Evolutionary conservation across 2,329 filamentous ascomycete genomes (phyloP).

Genomic region (Beauveria bassiana): DNA sequence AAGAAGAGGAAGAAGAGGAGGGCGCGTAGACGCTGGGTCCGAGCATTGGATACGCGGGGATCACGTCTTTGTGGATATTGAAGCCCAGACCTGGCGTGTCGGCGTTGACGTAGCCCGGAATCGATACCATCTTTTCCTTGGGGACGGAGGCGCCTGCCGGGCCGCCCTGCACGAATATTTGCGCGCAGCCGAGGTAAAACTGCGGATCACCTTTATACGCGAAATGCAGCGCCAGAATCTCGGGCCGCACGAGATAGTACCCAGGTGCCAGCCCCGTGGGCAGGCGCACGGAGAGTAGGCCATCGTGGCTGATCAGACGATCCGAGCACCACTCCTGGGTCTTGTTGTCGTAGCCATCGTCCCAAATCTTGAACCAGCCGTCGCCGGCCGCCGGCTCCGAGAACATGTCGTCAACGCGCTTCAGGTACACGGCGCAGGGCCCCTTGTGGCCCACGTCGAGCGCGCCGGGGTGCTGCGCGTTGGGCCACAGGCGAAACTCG

Average conservation of each 20-base stretch:
- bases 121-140: slow-evolving; percentile 44
- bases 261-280: slow-evolving; percentile 55
- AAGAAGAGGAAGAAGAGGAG: not conserved
- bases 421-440: slow-evolving; percentile 67
- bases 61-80: slow-evolving; percentile 51
- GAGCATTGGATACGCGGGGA: slow-evolving; percentile 45
- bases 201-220: slow-evolving; percentile 55
- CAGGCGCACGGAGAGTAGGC: slow-evolving; percentile 54
- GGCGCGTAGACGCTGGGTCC: slow-evolving; percentile 44
- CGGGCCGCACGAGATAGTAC: slow-evolving; percentile 64
- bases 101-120: slow-evolving; percentile 56
- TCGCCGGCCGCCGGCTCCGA: slow-evolving; percentile 45
- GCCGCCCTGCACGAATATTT: slow-evolving; percentile 51
- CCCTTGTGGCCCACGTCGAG: slow-evolving; percentile 58
- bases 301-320: slow-evolving; percentile 56
- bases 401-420: slow-evolving; percentile 53
- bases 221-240: slow-evolving; percentile 61
- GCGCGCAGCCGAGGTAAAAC: slow-evolving; percentile 66
- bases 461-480: slow-evolving; percentile 43
- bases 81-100: slow-evolving; percentile 50
- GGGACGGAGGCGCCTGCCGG: slow-evolving; percentile 41
- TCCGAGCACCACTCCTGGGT: slow-evolving; percentile 61
- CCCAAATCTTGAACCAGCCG: slow-evolving; percentile 75
- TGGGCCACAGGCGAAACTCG: slow-evolving; percentile 55
- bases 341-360: slow-evolving; percentile 54